Percentiles rank a stretch among this genome's conserved stretches.
Evolutionary conservation across 2,329 filamentous ascomycete species (phyloP).

Genomic region (Sphaerostilbella broomeana): DNA sequence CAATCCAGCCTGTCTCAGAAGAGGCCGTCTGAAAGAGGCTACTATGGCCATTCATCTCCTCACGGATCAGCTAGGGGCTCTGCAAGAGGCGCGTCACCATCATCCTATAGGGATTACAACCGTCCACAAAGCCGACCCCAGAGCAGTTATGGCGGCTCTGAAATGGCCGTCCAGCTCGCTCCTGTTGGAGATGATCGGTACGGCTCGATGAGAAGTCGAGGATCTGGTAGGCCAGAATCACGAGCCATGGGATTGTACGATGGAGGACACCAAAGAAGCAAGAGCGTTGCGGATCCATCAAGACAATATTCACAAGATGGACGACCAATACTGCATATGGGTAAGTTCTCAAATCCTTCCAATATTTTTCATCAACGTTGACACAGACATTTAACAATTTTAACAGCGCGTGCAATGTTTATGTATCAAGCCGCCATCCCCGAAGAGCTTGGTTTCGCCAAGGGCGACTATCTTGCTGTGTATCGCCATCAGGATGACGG

Average conservation of each 20-base stretch:
- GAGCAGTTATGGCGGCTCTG: constrained; percentile 44
- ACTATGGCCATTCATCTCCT: constrained; percentile 47
- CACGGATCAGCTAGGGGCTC: constrained; percentile 40
- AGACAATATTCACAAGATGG: constrained; percentile 81
- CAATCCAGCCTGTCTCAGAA: constrained; percentile 36
- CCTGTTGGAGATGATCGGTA: constrained; percentile 51
- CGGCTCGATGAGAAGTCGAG: constrained; percentile 48
- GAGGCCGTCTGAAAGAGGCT: constrained; percentile 43
- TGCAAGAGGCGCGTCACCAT: constrained; percentile 41
- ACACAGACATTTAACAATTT: constrained; percentile 14
- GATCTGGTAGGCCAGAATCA: constrained; percentile 41
- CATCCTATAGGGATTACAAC: constrained; percentile 40
- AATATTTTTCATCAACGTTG: constrained; percentile 7
- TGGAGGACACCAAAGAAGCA: constrained; percentile 58
- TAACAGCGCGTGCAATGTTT: constrained; percentile 81
- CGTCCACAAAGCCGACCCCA: constrained; percentile 37
- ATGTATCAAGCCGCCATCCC: constrained; percentile 91
- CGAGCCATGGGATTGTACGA: constrained; percentile 53
- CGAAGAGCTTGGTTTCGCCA: constrained; percentile 86
- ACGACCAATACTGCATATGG: constrained; percentile 82
- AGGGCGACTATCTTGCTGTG: constrained; percentile 86
- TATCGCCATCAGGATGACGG: constrained; percentile 91
- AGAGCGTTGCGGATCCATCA: constrained; percentile 78
- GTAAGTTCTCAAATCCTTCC: constrained; percentile 51
- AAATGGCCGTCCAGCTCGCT: constrained; percentile 64